Evolutionary conservation across 2,329 filamentous ascomycete species (phyloP).

Genomic region (Pseudocercospora fijiensis): DNA sequence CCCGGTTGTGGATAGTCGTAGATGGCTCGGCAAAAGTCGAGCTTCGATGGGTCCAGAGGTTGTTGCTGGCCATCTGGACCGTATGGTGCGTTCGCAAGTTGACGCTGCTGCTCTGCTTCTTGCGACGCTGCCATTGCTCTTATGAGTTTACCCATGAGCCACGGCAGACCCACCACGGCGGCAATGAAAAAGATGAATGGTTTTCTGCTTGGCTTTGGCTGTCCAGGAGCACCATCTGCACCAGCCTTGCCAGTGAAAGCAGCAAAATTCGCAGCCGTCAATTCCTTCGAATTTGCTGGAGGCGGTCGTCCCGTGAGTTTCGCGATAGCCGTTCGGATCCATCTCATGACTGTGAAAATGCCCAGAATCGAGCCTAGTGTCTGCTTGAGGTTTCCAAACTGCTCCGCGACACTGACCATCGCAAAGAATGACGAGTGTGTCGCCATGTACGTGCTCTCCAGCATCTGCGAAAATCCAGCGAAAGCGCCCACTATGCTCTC

Average conservation of each 20-base stretch:
- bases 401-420: slow-evolving; percentile 97
- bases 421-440: slow-evolving; percentile 98
- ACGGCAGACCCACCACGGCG: slow-evolving; percentile 91
- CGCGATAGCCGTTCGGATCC: slow-evolving; percentile 86
- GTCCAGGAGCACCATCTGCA: slow-evolving; percentile 57
- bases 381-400: slow-evolving; percentile 89
- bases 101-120: slow-evolving; percentile 73
- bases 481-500: slow-evolving; percentile 96
- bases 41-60: slow-evolving; percentile 78
- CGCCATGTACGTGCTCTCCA: slow-evolving; percentile 99
- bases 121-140: slow-evolving; percentile 76
- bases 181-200: slow-evolving; percentile 94
- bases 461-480: slow-evolving; percentile 97
- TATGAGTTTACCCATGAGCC: slow-evolving; percentile 96
- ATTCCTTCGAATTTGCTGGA: slow-evolving; percentile 78
- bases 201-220: slow-evolving; percentile 80
- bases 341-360: slow-evolving; percentile 93
- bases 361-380: slow-evolving; percentile 90
- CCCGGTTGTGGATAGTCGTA: slow-evolving; percentile 76
- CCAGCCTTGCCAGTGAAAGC: slow-evolving; percentile 69
- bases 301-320: slow-evolving; percentile 89
- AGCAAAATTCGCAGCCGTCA: slow-evolving; percentile 90
- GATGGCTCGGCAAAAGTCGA: slow-evolving; percentile 92
- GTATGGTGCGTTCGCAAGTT: slow-evolving; percentile 52
- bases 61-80: slow-evolving; percentile 47